Evolutionary conservation across 2,329 filamentous ascomycete genomes (phyloP), one percentile per base, ranked within the genome.

Genomic region (Fusarium nelsonii): DNA sequence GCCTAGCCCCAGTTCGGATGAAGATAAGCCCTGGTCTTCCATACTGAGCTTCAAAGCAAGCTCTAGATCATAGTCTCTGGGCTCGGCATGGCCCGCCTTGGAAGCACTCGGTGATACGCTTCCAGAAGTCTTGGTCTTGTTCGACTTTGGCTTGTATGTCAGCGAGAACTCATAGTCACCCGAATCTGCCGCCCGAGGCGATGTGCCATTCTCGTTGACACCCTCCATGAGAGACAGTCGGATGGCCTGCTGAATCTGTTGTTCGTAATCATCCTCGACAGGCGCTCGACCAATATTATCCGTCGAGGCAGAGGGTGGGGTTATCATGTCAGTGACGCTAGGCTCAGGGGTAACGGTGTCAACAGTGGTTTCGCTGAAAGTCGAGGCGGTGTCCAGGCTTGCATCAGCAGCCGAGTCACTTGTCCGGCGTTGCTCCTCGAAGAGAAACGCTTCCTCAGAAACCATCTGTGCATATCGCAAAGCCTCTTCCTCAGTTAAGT

Each of bases 401-500:
- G 74, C 78, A 40, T 87, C 85, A 3, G 82, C 83, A 33, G 83
- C 77, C 5, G 86, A 88, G 51, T 84, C 83, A 65, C 84, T 87
- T 32, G 80, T 79, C 8, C 87, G 84, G 7, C 84, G 84, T 71
- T 86, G 84, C 77, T 89, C 85, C 30, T 90, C 87, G n/a, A 80
- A 72, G 37, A 83, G 77, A 60, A 86, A 88, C 1, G 85, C 79
- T 74, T 91, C 89, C 65, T 88, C 84, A 1, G 89, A 91, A 8
- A 91, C 81, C 83, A 91, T 88, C 74, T 89, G 87, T 1, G 88
- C 89, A 70, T 91, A 91, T 34, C 81, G 83, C 20, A 91, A 67
- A 18, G 88, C 86, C 73, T 91, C 89, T 71, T 91, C 88, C 68
- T 91, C 89, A 3, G 84, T 90, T 64, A 91, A 76, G 30, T 89